A percentile compares a stretch with the other conserved stretches of the same genome.
These are phyloP conservation scores for Microbotryum lychnidis-dioicae DNA, from an alignment of 1,284 basidiomycete genomes.

Conservation along the genomic window DNA sequence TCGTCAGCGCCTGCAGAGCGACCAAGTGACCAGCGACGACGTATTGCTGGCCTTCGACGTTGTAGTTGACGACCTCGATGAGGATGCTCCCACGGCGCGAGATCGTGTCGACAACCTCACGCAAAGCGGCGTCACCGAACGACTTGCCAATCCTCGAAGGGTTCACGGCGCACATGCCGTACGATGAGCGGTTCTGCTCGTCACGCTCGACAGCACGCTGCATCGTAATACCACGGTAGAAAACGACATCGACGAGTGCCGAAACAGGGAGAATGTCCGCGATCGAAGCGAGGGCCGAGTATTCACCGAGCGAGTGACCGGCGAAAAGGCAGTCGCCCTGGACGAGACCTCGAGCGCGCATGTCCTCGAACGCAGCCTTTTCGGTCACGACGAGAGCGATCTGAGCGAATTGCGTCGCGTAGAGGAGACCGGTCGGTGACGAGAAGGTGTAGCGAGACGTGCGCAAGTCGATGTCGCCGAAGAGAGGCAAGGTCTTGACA, in stretches of 20 bases:
- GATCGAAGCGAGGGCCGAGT: conserved; percentile 93
- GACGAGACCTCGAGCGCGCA: conserved; percentile 90
- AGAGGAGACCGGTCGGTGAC: conserved; percentile 87
- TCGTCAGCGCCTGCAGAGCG: conserved; percentile 80
- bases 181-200: conserved; percentile 82
- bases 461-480: conserved; percentile 70
- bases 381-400: conserved; percentile 96
- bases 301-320: conserved; percentile 96
- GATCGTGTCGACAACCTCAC: conserved; percentile 91
- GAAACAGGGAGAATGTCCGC: conserved; percentile 92
- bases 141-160: conserved; percentile 88
- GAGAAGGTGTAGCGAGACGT: conserved; percentile 95
- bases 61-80: conserved; percentile 94
- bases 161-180: conserved; percentile 98
- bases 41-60: conserved; percentile 94
- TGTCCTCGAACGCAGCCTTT: conserved; percentile 87
- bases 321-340: conserved; percentile 88
- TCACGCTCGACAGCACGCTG: conserved; percentile 95
- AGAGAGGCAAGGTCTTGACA: conserved; percentile 87
- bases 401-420: conserved; percentile 96
- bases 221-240: conserved; percentile 99
- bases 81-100: conserved; percentile 66
- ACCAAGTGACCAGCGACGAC: conserved; percentile 94
- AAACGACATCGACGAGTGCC: conserved; percentile 84
- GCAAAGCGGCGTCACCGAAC: conserved; percentile 76